phyloP scores from a whole-genome alignment of 2,329 filamentous ascomycete genomes.

The Apiospora saccharicola region DNA sequence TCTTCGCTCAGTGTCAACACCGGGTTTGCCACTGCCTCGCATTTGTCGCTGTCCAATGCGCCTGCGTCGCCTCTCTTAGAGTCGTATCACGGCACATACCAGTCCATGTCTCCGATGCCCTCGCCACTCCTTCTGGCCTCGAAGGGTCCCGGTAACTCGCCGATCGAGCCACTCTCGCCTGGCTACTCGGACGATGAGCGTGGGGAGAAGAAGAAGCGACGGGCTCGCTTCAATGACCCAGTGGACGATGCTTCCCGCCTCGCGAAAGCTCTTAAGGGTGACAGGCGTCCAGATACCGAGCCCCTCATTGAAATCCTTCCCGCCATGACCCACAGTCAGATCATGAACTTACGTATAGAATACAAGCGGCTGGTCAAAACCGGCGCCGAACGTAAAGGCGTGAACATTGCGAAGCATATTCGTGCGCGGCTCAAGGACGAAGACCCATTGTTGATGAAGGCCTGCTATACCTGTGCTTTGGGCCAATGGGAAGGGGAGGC shows the following conservation, averaged over 20 bases:
- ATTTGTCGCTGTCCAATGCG: constrained; percentile 60
- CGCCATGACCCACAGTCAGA: constrained; percentile 82
- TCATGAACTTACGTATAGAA: constrained; percentile 83
- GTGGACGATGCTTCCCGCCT: constrained; percentile 79
- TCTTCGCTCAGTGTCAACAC: constrained; percentile 60
- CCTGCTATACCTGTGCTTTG: constrained; percentile 87
- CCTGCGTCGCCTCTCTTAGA: constrained; percentile 88
- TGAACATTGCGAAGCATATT: constrained; percentile 87
- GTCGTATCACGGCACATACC: constrained; percentile 92
- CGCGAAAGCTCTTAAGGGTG: constrained; percentile 75
- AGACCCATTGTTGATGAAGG: constrained; percentile 83
- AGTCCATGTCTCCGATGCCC: constrained; percentile 94
- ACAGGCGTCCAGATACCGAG: constrained; percentile 69
- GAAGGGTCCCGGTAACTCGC: constrained; percentile 53
- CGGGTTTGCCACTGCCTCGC: constrained; percentile 48
- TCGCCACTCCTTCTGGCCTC: constrained; percentile 72
- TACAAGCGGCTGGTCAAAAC: constrained; percentile 92
- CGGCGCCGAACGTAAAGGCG: constrained; percentile 73
- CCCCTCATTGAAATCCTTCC: constrained; percentile 86
- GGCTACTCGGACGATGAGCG: constrained; percentile 57
- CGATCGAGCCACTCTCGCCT: constrained; percentile 61
- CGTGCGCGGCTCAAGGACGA: constrained; percentile 77
- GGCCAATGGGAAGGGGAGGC: constrained; percentile 92
- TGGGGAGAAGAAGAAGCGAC: constrained; percentile 58
- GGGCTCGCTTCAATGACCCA: constrained; percentile 84